Percentiles rank a stretch among this genome's conserved stretches.
Evolutionary conservation across 2,329 filamentous ascomycete species (phyloP).

Genomic region (Ophiostoma ulmi): DNA sequence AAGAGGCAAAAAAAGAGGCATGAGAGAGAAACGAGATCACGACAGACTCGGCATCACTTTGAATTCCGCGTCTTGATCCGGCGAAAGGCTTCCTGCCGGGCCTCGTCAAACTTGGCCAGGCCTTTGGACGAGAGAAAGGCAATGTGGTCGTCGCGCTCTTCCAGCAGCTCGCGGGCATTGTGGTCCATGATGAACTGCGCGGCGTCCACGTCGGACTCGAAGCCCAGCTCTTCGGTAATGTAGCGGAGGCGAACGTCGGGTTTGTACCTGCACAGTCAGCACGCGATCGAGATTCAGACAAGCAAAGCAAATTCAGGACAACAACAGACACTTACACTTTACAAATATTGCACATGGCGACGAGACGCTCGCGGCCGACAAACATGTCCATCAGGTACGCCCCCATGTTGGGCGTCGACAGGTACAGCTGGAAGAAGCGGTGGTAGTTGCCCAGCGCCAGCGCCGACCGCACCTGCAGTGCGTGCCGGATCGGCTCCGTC

Average conservation of each 20-base stretch:
- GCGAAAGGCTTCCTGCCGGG: slow-evolving; percentile 69
- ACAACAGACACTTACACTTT: slow-evolving; percentile 68
- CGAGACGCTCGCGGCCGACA: slow-evolving; percentile 84
- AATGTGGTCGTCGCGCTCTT: slow-evolving; percentile 70
- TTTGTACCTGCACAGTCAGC: slow-evolving; percentile 65
- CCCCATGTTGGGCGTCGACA: slow-evolving; percentile 93
- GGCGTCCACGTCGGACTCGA: slow-evolving; percentile 86
- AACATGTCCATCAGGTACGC: slow-evolving; percentile 99
- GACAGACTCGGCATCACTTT: slow-evolving; percentile 59
- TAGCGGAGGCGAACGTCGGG: slow-evolving; percentile 83
- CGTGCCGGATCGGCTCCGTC: slow-evolving; percentile 80
- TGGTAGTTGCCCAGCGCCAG: slow-evolving; percentile 94
- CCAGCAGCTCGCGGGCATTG: slow-evolving; percentile 67
- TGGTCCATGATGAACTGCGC: slow-evolving; percentile 85
- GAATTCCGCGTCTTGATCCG: slow-evolving; percentile 89
- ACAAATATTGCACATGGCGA: slow-evolving; percentile 86
- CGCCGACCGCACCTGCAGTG: slow-evolving; percentile 82
- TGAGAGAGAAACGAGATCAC: not conserved
- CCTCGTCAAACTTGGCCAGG: slow-evolving; percentile 64
- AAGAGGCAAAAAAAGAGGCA: not conserved
- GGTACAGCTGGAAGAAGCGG: slow-evolving; percentile 93
- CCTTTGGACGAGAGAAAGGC: slow-evolving; percentile 71
- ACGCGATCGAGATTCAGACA: not conserved
- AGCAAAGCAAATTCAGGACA: not conserved
- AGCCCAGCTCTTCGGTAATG: slow-evolving; percentile 91